Conservation (phyloP, 2,329 filamentous ascomycete genomes). For the Trichophyton schoenleinii region DNA sequence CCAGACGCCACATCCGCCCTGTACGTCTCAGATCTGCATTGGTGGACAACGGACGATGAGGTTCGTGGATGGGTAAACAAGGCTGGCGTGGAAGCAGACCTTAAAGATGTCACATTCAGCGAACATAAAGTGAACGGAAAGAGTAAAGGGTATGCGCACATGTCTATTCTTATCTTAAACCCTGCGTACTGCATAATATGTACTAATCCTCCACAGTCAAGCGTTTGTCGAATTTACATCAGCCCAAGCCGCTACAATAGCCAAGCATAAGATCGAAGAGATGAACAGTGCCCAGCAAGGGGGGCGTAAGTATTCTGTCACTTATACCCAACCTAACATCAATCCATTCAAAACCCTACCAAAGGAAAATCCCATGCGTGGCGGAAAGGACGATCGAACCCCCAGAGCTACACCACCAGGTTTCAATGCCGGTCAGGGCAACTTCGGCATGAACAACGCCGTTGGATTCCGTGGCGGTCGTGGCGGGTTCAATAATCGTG, state of each 20-base stretch:
- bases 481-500: slow-evolving; percentile 39
- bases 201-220: slow-evolving; percentile 36
- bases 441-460: slow-evolving; percentile 30
- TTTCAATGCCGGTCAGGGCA: slow-evolving; percentile 30
- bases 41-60: slow-evolving; percentile 96
- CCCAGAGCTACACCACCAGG: slow-evolving; percentile 39
- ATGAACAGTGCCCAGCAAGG: slow-evolving; percentile 43
- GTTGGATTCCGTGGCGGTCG: slow-evolving; percentile 44
- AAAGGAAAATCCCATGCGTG: slow-evolving; percentile 66
- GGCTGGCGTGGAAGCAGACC: slow-evolving; percentile 67
- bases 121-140: slow-evolving; percentile 99
- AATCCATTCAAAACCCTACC: slow-evolving; percentile 88
- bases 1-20: slow-evolving; percentile 56
- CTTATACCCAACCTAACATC: slow-evolving; percentile 60
- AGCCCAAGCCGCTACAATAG: slow-evolving; percentile 70
- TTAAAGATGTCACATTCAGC: slow-evolving; percentile 90
- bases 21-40: slow-evolving; percentile 79
- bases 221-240: slow-evolving; percentile 77
- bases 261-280: slow-evolving; percentile 68
- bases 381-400: slow-evolving; percentile 44
- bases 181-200: background rate
- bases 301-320: slow-evolving; percentile 55
- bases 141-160: slow-evolving; percentile 69
- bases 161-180: background rate
- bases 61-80: slow-evolving; percentile 74